Conservation (phyloP, 108 stramenopile genomes). For the Thalassiosira profunda region DNA sequence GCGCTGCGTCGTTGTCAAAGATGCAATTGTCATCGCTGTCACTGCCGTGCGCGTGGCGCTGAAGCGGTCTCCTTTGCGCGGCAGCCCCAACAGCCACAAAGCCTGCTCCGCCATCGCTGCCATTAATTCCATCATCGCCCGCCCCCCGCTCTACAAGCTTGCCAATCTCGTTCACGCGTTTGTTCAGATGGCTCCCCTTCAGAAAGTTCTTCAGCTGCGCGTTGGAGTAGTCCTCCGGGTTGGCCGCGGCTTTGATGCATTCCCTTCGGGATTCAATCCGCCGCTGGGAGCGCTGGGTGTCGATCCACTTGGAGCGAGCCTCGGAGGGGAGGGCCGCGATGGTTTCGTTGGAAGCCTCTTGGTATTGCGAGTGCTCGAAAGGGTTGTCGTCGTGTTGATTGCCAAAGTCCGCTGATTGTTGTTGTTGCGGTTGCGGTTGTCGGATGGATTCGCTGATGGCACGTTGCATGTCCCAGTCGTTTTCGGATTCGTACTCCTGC, state of each 20-base stretch:
- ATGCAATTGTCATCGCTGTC: slow-evolving; percentile 23
- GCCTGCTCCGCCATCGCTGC: slow-evolving; percentile 3
- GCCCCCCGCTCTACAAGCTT: slow-evolving; percentile 16
- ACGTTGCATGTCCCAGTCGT: slow-evolving; percentile 52
- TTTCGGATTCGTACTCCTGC: slow-evolving; percentile 34
- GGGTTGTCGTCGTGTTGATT: slow-evolving; percentile 4
- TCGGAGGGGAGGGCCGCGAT: slow-evolving; percentile 78
- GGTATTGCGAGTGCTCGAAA: neutral
- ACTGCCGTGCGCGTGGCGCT: neutral
- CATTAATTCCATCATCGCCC: neutral
- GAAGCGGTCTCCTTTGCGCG: slow-evolving; percentile 3
- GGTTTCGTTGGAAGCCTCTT: slow-evolving; percentile 32
- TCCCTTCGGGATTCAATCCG: slow-evolving; percentile 87
- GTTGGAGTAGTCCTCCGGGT: slow-evolving; percentile 87
- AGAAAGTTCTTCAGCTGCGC: slow-evolving; percentile 94
- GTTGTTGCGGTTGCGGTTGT: slow-evolving; percentile 3
- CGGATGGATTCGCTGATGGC: slow-evolving; percentile 34
- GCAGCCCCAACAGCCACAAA: slow-evolving; percentile 15
- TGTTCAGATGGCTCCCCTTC: slow-evolving; percentile 66
- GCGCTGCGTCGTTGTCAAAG: slow-evolving; percentile 16
- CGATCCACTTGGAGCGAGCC: slow-evolving; percentile 58
- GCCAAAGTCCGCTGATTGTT: neutral
- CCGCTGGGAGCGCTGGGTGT: slow-evolving; percentile 61
- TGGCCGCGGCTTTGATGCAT: slow-evolving; percentile 93
- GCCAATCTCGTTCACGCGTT: slow-evolving; percentile 47